Evolutionary conservation across 345 rosid species (phyloP).

Genomic region (Populus euphratica): DNA sequence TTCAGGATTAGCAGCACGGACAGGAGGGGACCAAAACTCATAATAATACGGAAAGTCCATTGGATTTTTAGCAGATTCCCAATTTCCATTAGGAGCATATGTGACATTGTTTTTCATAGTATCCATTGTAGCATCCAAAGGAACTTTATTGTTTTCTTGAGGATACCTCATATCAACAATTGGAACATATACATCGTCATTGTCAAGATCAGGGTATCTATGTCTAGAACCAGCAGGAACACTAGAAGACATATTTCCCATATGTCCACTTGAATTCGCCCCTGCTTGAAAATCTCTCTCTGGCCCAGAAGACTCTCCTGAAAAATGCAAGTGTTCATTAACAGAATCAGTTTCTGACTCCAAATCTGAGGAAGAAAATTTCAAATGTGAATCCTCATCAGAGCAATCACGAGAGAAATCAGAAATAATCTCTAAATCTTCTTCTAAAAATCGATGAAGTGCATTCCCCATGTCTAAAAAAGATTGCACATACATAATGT

Average conservation of each 20-base stretch:
- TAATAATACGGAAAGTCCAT: slow-evolving; percentile 1
- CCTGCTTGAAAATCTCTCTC: too few relatives aligned
- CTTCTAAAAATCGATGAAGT: slow-evolving; percentile 27
- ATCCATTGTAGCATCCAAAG: not conserved
- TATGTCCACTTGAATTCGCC: too few relatives aligned
- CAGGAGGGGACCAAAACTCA: not conserved
- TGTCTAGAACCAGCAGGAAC: not conserved
- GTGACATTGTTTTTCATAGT: not conserved
- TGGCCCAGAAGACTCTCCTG: too few relatives aligned
- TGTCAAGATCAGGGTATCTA: not conserved
- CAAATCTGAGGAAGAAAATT: not conserved
- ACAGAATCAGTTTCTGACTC: not conserved
- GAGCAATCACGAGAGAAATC: slow-evolving; percentile 11
- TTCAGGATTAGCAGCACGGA: too few relatives aligned
- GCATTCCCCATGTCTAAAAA: slow-evolving; percentile 21
- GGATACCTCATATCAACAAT: slow-evolving; percentile 3
- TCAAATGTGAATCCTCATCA: slow-evolving; percentile 21
- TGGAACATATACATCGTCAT: slow-evolving; percentile 7
- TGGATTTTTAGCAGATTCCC: too few relatives aligned
- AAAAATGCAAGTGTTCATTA: too few relatives aligned
- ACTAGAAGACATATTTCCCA: not conserved
- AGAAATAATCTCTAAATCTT: slow-evolving; percentile 1
- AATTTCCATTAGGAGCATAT: not conserved
- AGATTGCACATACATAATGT: slow-evolving; percentile 29
- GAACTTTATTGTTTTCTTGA: not conserved